Base-by-base conservation (phyloP, 345 rosid genomes). In the Gynandropsis gynandra region DNA sequence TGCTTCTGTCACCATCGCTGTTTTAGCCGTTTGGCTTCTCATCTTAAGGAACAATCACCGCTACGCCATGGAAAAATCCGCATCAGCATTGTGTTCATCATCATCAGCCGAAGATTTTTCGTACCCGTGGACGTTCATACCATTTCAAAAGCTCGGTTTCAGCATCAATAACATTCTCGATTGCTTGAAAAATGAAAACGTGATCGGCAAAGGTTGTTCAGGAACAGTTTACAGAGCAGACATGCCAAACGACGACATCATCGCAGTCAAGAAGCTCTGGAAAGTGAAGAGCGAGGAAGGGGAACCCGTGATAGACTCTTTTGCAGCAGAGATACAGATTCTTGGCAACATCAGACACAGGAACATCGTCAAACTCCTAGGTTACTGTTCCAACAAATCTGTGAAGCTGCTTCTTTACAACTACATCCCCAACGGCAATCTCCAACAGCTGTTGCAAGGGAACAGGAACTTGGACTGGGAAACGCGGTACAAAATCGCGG, bases 201-300 rank as follows among this genome's bases (percentile, higher is more conserved):
- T 82, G 52, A 79, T 92, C 21, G 98, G 98, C 9, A 84, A 92
- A 77, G 96, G 98, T 8, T 87, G 95, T 58, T 92, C 98, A 0
- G 98, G 98, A 9, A 53, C 84, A 12, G 98, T 92, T 11, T 87
- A 84, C 70, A 87, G 65, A 74, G 95, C 87, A 0, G 98, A 87
- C 42, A 79, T 79, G 81, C 86, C 95, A 0, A 76, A 69, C 20
- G 95, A 95, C 32, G 95, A 84, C 44, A 32, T 68, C 59, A 66
- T 92, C 35, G 96, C 95, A 0, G 98, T 87, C 9, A 92, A 92
- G 58, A 92, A 92, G 67, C 93, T 92, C 0, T 87, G 93, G 96
- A 84, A 72, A 57, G 80, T 80, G 0, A 85, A 84, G 54, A 82
- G 65, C 1, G 93, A 81, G 41, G 66, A 17, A 59, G 63, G 58